Conservation (phyloP, 1,139 yeast species). For the Geotrichum restrictum region DNA sequence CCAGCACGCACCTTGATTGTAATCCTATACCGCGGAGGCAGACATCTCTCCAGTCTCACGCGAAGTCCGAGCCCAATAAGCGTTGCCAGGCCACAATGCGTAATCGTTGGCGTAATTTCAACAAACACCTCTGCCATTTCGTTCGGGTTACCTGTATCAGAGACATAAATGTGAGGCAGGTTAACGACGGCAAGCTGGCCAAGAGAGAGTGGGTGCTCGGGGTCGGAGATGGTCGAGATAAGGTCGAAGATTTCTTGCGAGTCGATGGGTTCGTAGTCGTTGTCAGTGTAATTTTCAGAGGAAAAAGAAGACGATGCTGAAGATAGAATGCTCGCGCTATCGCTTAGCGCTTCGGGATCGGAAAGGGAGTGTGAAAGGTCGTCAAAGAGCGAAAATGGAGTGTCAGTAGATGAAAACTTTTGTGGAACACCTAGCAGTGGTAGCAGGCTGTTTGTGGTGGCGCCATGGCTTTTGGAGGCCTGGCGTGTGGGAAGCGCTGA, state of each 20-base stretch:
- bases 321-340: conserved; percentile 7
- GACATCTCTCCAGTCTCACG: conserved; percentile 82
- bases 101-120: conserved; percentile 92
- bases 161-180: conserved; percentile 69
- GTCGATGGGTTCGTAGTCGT: conserved; percentile 64
- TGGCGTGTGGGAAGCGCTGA: conserved; percentile 70
- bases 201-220: conserved; percentile 92
- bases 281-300: conserved; percentile 23
- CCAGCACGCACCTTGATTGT: conserved; percentile 81
- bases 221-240: conserved; percentile 87
- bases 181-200: conserved; percentile 96
- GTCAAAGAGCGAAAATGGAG: conserved; percentile 26
- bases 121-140: conserved; percentile 74
- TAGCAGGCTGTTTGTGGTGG: background rate
- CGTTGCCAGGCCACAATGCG: conserved; percentile 95
- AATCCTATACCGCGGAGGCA: conserved; percentile 81
- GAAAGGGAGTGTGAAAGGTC: conserved; percentile 20
- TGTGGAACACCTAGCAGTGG: conserved; percentile 8
- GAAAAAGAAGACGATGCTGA: background rate
- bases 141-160: conserved; percentile 48
- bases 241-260: conserved; percentile 70
- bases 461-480: conserved; percentile 31
- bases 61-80: conserved; percentile 92
- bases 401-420: conserved; percentile 5
- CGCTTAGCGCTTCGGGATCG: conserved; percentile 19